Conservation (phyloP, 306 rosid genomes). For the Parietaria judaica region DNA sequence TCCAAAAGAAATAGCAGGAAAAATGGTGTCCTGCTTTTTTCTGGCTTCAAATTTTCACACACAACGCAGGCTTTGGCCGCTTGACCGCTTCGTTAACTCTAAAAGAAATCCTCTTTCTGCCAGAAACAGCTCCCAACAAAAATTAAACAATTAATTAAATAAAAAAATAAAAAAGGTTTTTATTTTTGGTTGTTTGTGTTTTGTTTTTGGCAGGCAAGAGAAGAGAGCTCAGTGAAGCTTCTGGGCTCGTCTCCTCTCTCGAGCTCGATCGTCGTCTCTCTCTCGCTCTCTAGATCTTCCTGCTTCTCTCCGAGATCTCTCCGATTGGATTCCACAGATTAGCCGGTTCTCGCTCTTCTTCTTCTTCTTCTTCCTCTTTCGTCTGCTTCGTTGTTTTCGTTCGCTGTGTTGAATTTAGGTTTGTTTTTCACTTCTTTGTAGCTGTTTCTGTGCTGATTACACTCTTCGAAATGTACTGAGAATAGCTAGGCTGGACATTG, state of each 20-base stretch:
- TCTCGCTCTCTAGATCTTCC: constrained; percentile 25
- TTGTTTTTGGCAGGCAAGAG: constrained; percentile 26
- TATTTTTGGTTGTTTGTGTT: constrained; percentile 10
- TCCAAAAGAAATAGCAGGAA: constrained; percentile 9
- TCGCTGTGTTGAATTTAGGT: constrained; percentile 22
- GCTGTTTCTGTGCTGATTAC: neutral
- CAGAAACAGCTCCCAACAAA: neutral
- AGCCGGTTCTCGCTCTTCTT: constrained; percentile 16
- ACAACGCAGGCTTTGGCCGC: constrained; percentile 14
- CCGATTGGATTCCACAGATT: constrained; percentile 33
- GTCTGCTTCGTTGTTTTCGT: neutral
- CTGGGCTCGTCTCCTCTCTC: constrained; percentile 19
- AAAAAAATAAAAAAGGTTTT: neutral
- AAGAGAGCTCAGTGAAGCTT: constrained; percentile 7
- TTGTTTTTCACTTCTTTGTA: constrained; percentile 21
- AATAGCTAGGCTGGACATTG: neutral
- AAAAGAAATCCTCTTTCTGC: constrained; percentile 20
- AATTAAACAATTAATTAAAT: too few relatives aligned
- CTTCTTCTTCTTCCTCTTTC: neutral
- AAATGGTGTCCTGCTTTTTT: constrained; percentile 24
- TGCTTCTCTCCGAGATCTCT: constrained; percentile 25
- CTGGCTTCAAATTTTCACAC: constrained; percentile 1
- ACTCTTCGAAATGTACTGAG: neutral
- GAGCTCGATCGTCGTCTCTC: constrained; percentile 6
- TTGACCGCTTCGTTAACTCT: constrained; percentile 41